Conservation (phyloP, 495 filamentous ascomycete species). For the Aspergillus sclerotioniger region DNA sequence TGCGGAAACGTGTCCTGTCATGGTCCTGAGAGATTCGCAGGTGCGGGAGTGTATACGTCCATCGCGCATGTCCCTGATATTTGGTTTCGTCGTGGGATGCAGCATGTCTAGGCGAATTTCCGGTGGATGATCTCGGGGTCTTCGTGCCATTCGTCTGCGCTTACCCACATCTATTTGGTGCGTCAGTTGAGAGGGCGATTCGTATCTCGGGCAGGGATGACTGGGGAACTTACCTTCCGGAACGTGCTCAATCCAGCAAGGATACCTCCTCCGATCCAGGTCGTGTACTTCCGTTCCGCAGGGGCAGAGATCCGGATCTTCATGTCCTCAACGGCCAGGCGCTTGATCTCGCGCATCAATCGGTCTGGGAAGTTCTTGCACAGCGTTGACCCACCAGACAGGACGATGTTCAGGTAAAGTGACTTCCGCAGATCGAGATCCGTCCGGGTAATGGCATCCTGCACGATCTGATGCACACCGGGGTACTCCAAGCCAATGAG, state of each 20-base stretch:
- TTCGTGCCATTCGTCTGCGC: slow-evolving; percentile 98
- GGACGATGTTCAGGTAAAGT: slow-evolving; percentile 92
- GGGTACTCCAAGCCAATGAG: slow-evolving; percentile 97
- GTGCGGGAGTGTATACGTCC: neutral
- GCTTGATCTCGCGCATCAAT: slow-evolving; percentile 85
- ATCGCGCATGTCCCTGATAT: neutral
- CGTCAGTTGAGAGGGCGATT: neutral
- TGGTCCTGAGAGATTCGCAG: neutral
- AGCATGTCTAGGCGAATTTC: slow-evolving; percentile 71
- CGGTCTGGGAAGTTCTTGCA: slow-evolving; percentile 94
- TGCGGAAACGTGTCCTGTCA: neutral
- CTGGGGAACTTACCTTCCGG: slow-evolving; percentile 74
- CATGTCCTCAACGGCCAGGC: slow-evolving; percentile 96
- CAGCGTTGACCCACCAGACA: slow-evolving; percentile 91
- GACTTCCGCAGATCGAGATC: slow-evolving; percentile 95
- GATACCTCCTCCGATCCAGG: slow-evolving; percentile 98
- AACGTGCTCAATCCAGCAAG: slow-evolving; percentile 96
- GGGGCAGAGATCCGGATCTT: slow-evolving; percentile 98
- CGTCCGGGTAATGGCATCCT: slow-evolving; percentile 94
- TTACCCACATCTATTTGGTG: slow-evolving; percentile 87
- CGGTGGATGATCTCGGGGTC: slow-evolving; percentile 98
- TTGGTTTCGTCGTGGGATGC: slow-evolving; percentile 3
- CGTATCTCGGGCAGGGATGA: neutral
- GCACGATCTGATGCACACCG: slow-evolving; percentile 94
- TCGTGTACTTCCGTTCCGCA: slow-evolving; percentile 95